Conservation (phyloP, 352 stramenopile species). For the Phytopythium boreale region DNA sequence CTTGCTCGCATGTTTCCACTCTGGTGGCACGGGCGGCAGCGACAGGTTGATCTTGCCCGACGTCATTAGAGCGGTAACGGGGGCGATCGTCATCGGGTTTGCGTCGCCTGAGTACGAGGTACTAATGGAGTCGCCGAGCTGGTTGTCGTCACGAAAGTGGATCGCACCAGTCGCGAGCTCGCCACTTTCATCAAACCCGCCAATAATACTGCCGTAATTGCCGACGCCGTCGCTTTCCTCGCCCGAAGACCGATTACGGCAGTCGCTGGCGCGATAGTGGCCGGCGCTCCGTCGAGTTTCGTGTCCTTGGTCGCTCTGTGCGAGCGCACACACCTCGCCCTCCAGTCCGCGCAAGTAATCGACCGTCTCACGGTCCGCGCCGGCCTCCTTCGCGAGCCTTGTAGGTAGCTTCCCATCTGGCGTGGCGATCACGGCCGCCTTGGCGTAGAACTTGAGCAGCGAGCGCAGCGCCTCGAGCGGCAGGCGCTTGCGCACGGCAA, state of each 20-base stretch:
- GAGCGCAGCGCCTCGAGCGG: slow-evolving; percentile 58
- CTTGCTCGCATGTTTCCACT: slow-evolving; percentile 54
- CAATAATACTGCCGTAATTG: not conserved
- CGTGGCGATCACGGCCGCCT: slow-evolving; percentile 42
- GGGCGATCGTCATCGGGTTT: not conserved
- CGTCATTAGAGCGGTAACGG: slow-evolving; percentile 7
- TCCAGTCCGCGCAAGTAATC: slow-evolving; percentile 44
- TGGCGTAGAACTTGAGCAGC: slow-evolving; percentile 65
- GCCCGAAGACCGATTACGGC: not conserved
- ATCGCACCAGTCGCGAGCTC: not conserved
- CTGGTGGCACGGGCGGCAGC: slow-evolving; percentile 18
- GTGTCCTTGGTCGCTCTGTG: not conserved
- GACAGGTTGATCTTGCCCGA: slow-evolving; percentile 15
- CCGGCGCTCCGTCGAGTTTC: not conserved
- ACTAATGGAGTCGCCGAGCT: not conserved
- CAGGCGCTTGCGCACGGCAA: slow-evolving; percentile 61
- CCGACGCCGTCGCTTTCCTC: not conserved
- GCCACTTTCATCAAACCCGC: not conserved
- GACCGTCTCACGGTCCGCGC: slow-evolving; percentile 20
- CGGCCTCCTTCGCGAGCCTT: slow-evolving; percentile 37
- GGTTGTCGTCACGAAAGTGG: not conserved
- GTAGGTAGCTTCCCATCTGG: slow-evolving; percentile 47
- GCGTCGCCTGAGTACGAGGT: not conserved
- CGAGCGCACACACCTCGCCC: slow-evolving; percentile 17
- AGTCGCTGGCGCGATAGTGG: not conserved